phyloP scores from a whole-genome alignment of 208 protist species.

The Endotrypanum monterogeii region DNA sequence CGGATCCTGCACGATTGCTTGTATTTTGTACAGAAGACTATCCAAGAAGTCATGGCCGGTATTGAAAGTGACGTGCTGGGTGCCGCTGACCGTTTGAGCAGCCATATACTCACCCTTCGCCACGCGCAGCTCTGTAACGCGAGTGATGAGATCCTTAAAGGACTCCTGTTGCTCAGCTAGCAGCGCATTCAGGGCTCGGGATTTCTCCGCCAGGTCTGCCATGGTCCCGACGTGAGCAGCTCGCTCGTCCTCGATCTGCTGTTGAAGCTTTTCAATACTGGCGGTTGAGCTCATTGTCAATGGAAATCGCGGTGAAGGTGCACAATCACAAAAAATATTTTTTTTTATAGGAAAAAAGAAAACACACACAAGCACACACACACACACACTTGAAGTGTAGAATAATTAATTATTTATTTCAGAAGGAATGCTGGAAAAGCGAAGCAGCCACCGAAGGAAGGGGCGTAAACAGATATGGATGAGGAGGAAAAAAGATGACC shows the following conservation, averaged over 20 bases:
- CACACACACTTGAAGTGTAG: no score
- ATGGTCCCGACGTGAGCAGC: conserved; percentile 37
- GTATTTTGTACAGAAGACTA: conserved; percentile 26
- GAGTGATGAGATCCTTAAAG: conserved; percentile 58
- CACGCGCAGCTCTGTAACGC: conserved; percentile 54
- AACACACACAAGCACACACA: background rate
- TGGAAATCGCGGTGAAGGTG: background rate
- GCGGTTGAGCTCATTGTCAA: background rate
- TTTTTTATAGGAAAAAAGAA: background rate
- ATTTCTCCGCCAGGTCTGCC: conserved; percentile 32
- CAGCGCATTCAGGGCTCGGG: conserved; percentile 28
- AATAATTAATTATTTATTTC: no score
- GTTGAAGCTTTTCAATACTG: conserved; percentile 31
- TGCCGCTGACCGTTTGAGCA: conserved; percentile 2
- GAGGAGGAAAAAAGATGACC: background rate
- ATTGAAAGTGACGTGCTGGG: conserved; percentile 29
- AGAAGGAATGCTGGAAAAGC: no score
- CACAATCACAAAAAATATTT: background rate
- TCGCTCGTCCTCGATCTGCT: conserved; percentile 32
- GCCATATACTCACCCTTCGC: conserved; percentile 39
- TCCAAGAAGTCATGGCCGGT: conserved; percentile 44
- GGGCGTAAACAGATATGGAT: no score
- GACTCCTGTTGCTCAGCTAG: conserved; percentile 44
- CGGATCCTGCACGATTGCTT: conserved; percentile 18
- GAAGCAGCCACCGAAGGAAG: no score